Evolutionary conservation across 208 protist species (phyloP).

Genomic region (Lotmaria passim): DNA sequence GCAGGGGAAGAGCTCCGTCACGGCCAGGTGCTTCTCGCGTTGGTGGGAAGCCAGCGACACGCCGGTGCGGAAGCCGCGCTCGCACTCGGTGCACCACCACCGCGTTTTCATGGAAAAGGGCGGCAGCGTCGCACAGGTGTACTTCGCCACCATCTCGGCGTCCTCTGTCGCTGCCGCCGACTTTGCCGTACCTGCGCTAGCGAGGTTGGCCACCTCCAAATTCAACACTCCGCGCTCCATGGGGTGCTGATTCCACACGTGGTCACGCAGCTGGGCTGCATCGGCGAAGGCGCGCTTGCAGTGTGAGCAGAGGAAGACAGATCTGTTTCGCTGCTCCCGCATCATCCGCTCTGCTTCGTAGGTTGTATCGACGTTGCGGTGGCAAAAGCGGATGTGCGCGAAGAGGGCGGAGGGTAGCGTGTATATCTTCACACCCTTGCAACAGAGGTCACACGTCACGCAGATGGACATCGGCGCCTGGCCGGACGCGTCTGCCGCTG

Average conservation of each 20-base stretch:
- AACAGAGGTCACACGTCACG: conserved; percentile 77
- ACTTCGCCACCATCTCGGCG: not conserved
- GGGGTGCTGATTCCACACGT: conserved; percentile 56
- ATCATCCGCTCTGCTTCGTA: conserved; percentile 82
- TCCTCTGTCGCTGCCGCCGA: not conserved
- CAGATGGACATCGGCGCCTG: conserved; percentile 24
- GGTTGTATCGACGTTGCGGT: conserved; percentile 73
- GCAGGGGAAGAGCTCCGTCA: conserved; percentile 61
- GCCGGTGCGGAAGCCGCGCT: conserved; percentile 69
- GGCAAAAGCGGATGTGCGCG: conserved; percentile 87
- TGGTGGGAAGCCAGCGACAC: conserved; percentile 59
- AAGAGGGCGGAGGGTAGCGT: conserved; percentile 79
- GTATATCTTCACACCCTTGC: conserved; percentile 49
- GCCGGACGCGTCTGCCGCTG: conserved; percentile 1
- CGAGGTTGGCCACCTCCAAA: not conserved
- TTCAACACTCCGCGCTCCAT: not conserved
- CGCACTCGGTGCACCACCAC: conserved; percentile 87
- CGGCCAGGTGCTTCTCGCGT: conserved; percentile 56
- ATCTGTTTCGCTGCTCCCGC: conserved; percentile 30
- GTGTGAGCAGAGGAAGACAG: conserved; percentile 46
- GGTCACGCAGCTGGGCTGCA: conserved; percentile 36
- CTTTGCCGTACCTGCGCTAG: not conserved
- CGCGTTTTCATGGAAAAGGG: conserved; percentile 22
- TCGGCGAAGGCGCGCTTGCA: conserved; percentile 55
- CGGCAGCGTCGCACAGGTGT: conserved; percentile 7